Conservation (phyloP, 1,284 basidiomycete species). For the Singerocomus rubriflavus region DNA sequence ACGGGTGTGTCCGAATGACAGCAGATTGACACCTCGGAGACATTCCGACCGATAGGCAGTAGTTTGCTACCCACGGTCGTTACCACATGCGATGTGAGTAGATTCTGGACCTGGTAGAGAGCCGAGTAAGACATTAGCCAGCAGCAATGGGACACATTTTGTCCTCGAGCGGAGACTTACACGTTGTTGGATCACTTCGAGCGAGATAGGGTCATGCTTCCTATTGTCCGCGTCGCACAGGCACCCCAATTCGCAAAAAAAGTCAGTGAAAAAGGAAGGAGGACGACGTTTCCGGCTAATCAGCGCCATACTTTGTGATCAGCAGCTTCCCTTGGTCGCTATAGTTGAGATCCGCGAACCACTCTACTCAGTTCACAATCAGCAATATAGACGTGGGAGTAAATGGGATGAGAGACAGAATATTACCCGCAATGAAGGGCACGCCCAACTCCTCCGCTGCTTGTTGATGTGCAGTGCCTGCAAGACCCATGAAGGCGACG, state of each 20-base stretch:
- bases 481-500: constrained; percentile 56
- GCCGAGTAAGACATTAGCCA: not conserved
- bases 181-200: constrained; percentile 42
- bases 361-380: constrained; percentile 39
- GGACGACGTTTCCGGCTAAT: too few relatives aligned
- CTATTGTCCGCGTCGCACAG: constrained; percentile 26
- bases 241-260: not conserved
- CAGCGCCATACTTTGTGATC: constrained; percentile 47
- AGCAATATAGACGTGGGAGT: not conserved
- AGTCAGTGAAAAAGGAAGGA: not conserved
- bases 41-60: constrained; percentile 42
- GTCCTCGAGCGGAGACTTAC: constrained; percentile 31
- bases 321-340: constrained; percentile 50
- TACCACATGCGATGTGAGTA: constrained; percentile 43
- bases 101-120: constrained; percentile 39
- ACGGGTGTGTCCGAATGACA: constrained; percentile 67
- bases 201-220: constrained; percentile 48
- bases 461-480: constrained; percentile 55
- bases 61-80: constrained; percentile 44
- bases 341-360: constrained; percentile 63
- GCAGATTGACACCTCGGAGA: constrained; percentile 56
- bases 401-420: not conserved
- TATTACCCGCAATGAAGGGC: constrained; percentile 54
- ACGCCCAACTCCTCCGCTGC: constrained; percentile 52
- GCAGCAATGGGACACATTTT: not conserved